phyloP scores from a whole-genome alignment of 129 eudicot species.

The Oenanthe sinensis region DNA sequence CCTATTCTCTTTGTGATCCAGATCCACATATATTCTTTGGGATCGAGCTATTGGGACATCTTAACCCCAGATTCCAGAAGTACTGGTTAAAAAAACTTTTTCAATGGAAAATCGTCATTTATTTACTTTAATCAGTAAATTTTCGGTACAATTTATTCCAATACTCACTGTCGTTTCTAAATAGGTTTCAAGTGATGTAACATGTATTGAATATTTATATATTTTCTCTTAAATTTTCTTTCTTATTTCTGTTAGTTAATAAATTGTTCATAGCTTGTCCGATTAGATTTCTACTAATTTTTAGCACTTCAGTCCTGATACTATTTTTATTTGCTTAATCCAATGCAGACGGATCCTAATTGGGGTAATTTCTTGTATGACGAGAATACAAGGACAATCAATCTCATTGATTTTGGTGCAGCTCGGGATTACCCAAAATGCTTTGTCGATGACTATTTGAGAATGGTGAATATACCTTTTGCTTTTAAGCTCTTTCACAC shows the following conservation, averaged over 20 bases:
- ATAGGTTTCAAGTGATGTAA: background rate
- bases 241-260: background rate
- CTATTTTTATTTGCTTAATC: conserved; percentile 7
- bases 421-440: conserved; percentile 75
- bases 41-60: background rate
- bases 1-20: background rate
- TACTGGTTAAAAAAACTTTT: no score
- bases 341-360: conserved; percentile 95
- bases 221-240: background rate
- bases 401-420: conserved; percentile 97
- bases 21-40: no score
- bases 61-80: background rate
- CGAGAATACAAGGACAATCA: conserved; percentile 45
- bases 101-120: no score
- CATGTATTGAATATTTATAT: background rate
- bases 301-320: conserved; percentile 11
- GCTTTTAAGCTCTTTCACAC: background rate
- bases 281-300: background rate
- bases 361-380: conserved; percentile 89
- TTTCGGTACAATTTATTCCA: background rate
- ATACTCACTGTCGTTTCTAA: background rate
- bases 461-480: conserved; percentile 52
- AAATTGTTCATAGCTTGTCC: background rate
- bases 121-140: no score
- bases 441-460: conserved; percentile 76